Evolutionary conservation across 2,329 filamentous ascomycete species (phyloP).

Genomic region (Pseudopithomyces chartarum): DNA sequence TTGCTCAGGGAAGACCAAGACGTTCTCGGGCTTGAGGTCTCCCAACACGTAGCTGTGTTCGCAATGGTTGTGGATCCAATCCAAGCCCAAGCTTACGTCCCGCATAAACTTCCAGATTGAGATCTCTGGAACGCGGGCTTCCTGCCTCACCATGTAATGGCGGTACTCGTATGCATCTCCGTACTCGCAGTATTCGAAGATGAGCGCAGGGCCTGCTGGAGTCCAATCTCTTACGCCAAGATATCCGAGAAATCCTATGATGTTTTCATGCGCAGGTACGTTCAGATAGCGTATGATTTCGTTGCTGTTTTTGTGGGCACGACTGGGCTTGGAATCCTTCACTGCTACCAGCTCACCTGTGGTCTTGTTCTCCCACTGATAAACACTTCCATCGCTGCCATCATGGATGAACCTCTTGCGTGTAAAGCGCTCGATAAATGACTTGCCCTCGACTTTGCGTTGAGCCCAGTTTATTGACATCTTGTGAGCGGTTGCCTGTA

Average conservation of each 20-base stretch:
- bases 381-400: background rate
- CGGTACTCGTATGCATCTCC: slow-evolving; percentile 21
- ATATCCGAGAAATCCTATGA: slow-evolving; percentile 16
- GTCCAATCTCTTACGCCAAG: background rate
- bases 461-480: too few relatives aligned
- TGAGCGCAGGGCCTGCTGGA: slow-evolving; percentile 20
- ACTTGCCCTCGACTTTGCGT: too few relatives aligned
- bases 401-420: background rate
- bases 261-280: slow-evolving; percentile 13
- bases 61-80: slow-evolving; percentile 25
- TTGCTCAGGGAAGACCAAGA: slow-evolving; percentile 63
- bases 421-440: too few relatives aligned
- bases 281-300: background rate
- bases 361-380: background rate
- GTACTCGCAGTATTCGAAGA: slow-evolving; percentile 22
- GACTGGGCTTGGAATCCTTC: background rate
- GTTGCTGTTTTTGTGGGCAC: background rate
- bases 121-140: slow-evolving; percentile 19
- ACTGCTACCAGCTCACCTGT: background rate
- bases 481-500: too few relatives aligned
- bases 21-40: slow-evolving; percentile 92
- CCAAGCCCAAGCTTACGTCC: slow-evolving; percentile 27
- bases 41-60: slow-evolving; percentile 69
- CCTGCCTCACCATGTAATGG: background rate
- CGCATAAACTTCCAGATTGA: slow-evolving; percentile 33